Percentiles rank a stretch among this genome's conserved stretches.
These are phyloP conservation scores for Teratosphaeria viscida DNA, from an alignment of 2,329 filamentous ascomycete genomes.

Conservation along the genomic window DNA sequence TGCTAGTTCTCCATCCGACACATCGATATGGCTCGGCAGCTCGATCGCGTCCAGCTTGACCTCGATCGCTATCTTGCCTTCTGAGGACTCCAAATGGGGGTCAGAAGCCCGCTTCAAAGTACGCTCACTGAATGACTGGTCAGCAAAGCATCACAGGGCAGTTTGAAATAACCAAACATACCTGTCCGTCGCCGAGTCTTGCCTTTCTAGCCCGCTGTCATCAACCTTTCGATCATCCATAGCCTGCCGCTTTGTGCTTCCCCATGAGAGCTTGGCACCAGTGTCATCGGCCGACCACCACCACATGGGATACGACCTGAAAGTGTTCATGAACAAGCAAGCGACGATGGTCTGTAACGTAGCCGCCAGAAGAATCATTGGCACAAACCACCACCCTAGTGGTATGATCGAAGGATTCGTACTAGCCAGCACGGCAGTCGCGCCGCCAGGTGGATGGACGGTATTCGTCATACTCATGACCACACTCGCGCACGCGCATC, in stretches of 20 bases:
- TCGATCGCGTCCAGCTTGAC: neutral
- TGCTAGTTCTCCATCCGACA: neutral
- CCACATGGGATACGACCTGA: conserved; percentile 36
- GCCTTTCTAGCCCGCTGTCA: neutral
- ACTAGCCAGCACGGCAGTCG: conserved; percentile 37
- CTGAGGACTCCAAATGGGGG: neutral
- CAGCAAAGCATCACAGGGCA: neutral
- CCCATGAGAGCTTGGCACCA: conserved; percentile 19
- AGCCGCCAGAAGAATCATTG: conserved; percentile 32
- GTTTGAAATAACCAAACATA: conserved; percentile 2
- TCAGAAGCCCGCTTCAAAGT: neutral
- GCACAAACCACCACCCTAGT: conserved; percentile 38
- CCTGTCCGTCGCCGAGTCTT: conserved; percentile 10
- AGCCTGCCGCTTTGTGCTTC: conserved; percentile 8
- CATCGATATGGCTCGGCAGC: neutral
- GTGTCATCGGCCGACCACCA: conserved; percentile 39
- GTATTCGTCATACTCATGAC: conserved; percentile 39
- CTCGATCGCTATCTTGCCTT: neutral
- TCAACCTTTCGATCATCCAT: conserved; percentile 7
- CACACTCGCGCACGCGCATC: conserved; percentile 32
- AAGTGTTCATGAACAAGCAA: conserved; percentile 36
- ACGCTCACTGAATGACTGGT: neutral
- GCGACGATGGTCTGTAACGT: conserved; percentile 34
- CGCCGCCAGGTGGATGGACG: conserved; percentile 41
- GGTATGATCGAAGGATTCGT: conserved; percentile 29